These are phyloP conservation scores for Dryadomyces quercivorus DNA, from an alignment of 2,329 filamentous ascomycete genomes.

Conservation along the genomic window DNA sequence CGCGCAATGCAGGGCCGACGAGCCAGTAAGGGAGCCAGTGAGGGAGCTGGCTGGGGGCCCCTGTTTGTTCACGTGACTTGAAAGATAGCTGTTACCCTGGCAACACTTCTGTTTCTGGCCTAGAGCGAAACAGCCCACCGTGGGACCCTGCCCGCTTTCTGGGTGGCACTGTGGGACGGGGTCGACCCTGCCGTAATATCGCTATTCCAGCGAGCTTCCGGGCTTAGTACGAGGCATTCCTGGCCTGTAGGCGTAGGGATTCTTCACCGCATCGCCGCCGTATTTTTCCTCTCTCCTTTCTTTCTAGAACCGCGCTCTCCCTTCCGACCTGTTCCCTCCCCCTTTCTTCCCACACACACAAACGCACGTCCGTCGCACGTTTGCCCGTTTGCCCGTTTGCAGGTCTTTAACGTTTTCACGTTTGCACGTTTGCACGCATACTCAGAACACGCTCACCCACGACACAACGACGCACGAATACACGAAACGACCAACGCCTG, in stretches of 20 bases:
- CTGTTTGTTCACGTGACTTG: not conserved
- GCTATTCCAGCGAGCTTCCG: not conserved
- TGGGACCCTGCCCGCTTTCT: not conserved
- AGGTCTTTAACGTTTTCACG: no score
- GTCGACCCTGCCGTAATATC: conserved; percentile 3
- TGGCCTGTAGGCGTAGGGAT: not conserved
- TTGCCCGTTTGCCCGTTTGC: no score
- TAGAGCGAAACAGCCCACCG: conserved; percentile 5
- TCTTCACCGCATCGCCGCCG: not conserved
- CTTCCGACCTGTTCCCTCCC: not conserved
- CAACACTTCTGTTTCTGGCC: conserved; percentile 1
- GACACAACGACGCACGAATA: not conserved
- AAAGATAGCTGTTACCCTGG: conserved; percentile 1
- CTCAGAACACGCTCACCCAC: not conserved
- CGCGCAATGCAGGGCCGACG: no score
- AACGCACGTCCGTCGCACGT: no score
- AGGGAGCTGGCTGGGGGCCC: no score
- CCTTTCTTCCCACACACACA: not conserved
- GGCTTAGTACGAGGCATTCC: not conserved
- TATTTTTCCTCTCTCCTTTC: not conserved
- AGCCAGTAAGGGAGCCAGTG: no score
- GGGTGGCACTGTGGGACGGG: not conserved
- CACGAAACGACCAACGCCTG: not conserved
- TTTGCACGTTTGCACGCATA: no score
- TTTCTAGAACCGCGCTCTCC: not conserved